Conservation (phyloP, 371 early-diverging fungal species). For the Thermomucor indicae-seudaticae region DNA sequence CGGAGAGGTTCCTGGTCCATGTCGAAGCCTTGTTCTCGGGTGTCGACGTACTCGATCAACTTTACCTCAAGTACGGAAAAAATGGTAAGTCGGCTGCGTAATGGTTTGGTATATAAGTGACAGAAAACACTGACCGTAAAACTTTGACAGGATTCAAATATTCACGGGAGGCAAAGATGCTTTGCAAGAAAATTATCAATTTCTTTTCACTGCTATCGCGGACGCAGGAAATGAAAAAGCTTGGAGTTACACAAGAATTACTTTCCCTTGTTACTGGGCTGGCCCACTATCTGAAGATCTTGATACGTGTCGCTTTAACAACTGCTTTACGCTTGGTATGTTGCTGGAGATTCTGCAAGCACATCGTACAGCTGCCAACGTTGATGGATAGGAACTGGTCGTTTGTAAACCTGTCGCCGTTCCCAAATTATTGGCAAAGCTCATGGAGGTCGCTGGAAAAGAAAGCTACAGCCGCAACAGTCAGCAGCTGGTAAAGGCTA, state of each 20-base stretch:
- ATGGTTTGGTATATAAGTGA: background rate
- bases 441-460: slow-evolving; percentile 58
- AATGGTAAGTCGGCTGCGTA: slow-evolving; percentile 15
- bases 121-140: background rate
- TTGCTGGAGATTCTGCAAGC: background rate
- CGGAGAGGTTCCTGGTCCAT: slow-evolving; percentile 87
- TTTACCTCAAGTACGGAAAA: slow-evolving; percentile 30
- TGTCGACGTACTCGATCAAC: slow-evolving; percentile 59
- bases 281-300: slow-evolving; percentile 88
- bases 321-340: slow-evolving; percentile 76
- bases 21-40: slow-evolving; percentile 90
- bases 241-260: slow-evolving; percentile 85
- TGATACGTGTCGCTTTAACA: slow-evolving; percentile 84
- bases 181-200: slow-evolving; percentile 76
- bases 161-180: slow-evolving; percentile 77
- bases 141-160: slow-evolving; percentile 63
- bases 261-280: slow-evolving; percentile 87
- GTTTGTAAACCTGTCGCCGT: slow-evolving; percentile 43
- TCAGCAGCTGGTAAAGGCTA: slow-evolving; percentile 41
- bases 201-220: slow-evolving; percentile 89
- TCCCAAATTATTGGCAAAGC: slow-evolving; percentile 53
- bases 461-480: slow-evolving; percentile 43
- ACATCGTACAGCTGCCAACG: no score
- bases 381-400: slow-evolving; percentile 22
- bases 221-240: slow-evolving; percentile 63